phyloP scores from a whole-genome alignment of 306 rosid genomes.

The Oemleria cerasiformis region DNA sequence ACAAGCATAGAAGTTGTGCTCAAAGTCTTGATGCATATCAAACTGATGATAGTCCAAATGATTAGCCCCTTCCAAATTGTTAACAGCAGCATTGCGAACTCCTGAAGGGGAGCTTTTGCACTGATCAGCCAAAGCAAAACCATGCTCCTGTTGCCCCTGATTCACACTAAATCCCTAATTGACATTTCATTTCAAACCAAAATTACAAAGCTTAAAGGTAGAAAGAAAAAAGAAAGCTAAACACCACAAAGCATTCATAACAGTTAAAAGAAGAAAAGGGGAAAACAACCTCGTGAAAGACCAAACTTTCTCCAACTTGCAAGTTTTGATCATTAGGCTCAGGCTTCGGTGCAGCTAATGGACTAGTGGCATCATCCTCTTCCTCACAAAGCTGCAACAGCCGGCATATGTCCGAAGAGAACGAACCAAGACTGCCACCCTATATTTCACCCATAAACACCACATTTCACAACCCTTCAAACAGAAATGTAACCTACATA shows the following conservation, averaged over 20 bases:
- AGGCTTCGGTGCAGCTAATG: slow-evolving; percentile 71
- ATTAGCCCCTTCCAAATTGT: slow-evolving; percentile 59
- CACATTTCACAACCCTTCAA: slow-evolving; percentile 42
- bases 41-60: slow-evolving; percentile 69
- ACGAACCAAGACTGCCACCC: slow-evolving; percentile 97
- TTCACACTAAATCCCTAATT: slow-evolving; percentile 44
- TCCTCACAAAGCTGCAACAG: slow-evolving; percentile 90
- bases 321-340: slow-evolving; percentile 77
- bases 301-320: slow-evolving; percentile 56
- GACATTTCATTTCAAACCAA: not conserved
- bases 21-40: slow-evolving; percentile 60
- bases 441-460: slow-evolving; percentile 44
- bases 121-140: slow-evolving; percentile 59
- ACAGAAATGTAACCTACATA: slow-evolving; percentile 29
- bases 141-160: slow-evolving; percentile 64
- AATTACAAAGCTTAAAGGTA: not conserved
- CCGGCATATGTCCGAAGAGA: slow-evolving; percentile 90
- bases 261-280: slow-evolving; percentile 12
- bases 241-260: slow-evolving; percentile 7
- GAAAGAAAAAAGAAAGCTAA: not conserved
- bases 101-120: slow-evolving; percentile 63
- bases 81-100: slow-evolving; percentile 46
- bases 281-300: slow-evolving; percentile 58
- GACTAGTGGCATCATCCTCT: slow-evolving; percentile 99
- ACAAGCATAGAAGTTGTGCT: slow-evolving; percentile 51